phyloP scores from a whole-genome alignment of 768 basidiomycete genomes.

The Boletus insuetus region DNA sequence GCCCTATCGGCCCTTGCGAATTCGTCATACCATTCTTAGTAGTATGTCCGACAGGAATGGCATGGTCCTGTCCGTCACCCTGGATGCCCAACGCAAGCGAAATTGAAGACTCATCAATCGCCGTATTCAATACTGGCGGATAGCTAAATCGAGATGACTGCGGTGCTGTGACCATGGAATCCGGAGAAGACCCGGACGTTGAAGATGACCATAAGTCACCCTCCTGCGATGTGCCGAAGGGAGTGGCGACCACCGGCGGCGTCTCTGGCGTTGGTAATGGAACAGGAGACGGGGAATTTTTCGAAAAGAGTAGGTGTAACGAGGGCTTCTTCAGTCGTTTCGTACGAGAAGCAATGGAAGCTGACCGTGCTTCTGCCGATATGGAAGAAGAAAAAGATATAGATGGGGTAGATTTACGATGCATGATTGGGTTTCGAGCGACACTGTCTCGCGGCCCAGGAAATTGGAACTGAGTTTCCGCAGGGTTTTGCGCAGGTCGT shows the following conservation, averaged over 20 bases:
- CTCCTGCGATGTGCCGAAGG: constrained; percentile 16
- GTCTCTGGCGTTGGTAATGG: constrained; percentile 30
- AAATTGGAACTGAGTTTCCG: constrained; percentile 42
- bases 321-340: constrained; percentile 63
- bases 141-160: constrained; percentile 46
- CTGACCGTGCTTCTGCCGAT: constrained; percentile 34
- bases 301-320: constrained; percentile 64
- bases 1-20: constrained; percentile 21
- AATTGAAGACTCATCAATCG: constrained; percentile 56
- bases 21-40: constrained; percentile 6
- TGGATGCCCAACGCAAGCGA: constrained; percentile 32
- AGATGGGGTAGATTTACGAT: constrained; percentile 37
- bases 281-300: constrained; percentile 54
- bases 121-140: constrained; percentile 59
- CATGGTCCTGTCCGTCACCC: constrained; percentile 25
- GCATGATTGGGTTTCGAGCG: constrained; percentile 30
- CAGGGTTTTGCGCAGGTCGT: constrained; percentile 13
- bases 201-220: constrained; percentile 24
- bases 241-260: constrained; percentile 19
- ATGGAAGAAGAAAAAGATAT: constrained; percentile 32
- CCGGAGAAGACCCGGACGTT: constrained; percentile 34
- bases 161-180: constrained; percentile 57
- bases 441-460: constrained; percentile 36
- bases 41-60: constrained; percentile 10
- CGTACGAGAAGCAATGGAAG: constrained; percentile 33